Evolutionary conservation across 805 yeast genomes (phyloP).

Genomic region (Teunomyces tritomae): DNA sequence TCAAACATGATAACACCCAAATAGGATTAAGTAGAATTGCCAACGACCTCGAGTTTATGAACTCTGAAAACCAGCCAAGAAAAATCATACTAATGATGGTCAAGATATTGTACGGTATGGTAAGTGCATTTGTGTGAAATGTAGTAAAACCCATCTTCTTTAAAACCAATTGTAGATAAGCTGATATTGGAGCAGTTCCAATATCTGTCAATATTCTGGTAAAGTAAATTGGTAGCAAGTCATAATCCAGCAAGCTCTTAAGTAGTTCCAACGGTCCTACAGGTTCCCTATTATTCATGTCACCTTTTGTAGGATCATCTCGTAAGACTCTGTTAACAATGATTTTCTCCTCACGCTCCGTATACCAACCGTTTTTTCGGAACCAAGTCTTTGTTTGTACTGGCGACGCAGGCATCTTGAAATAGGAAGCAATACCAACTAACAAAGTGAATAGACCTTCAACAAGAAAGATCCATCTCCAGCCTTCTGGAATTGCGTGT

Average conservation of each 20-base stretch:
- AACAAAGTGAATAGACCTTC: constrained; percentile 58
- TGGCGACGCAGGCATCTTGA: constrained; percentile 29
- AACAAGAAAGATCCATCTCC: constrained; percentile 66
- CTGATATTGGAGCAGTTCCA: constrained; percentile 7
- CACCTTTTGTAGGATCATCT: constrained; percentile 63
- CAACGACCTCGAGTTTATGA: constrained; percentile 22
- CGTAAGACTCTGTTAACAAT: constrained; percentile 56
- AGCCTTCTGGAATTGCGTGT: constrained; percentile 44
- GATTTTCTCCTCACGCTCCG: constrained; percentile 54
- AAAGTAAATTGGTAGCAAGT: constrained; percentile 11
- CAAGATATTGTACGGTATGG: constrained; percentile 47
- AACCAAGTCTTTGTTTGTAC: constrained; percentile 49
- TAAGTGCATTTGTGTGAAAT: constrained; percentile 48
- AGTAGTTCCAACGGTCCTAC: constrained; percentile 39
- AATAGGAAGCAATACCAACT: constrained; percentile 48
- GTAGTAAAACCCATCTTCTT: constrained; percentile 48
- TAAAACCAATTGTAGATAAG: constrained; percentile 11
- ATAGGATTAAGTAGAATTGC: constrained; percentile 20
- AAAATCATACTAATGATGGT: constrained; percentile 18
- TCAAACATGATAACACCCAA: constrained; percentile 25
- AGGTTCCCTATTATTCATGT: constrained; percentile 61
- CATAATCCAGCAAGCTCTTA: constrained; percentile 39
- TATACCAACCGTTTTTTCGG: constrained; percentile 48
- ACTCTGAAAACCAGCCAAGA: constrained; percentile 21
- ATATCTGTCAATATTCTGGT: constrained; percentile 18